phyloP scores from a whole-genome alignment of 2,329 filamentous ascomycete genomes.

The Calonectria pteridis region DNA sequence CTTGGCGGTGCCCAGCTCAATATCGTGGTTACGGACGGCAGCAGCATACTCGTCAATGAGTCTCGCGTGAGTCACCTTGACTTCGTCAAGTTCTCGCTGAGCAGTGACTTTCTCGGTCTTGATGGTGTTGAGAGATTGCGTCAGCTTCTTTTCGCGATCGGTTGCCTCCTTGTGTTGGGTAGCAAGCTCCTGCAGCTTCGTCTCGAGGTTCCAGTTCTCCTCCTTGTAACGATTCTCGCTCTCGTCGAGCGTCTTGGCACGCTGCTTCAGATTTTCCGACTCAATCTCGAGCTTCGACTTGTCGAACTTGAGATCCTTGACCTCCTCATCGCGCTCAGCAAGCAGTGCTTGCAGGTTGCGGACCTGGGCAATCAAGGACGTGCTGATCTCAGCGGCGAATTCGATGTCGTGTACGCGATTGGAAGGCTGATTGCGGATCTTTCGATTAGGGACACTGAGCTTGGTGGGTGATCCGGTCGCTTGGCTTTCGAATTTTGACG shows the following conservation, averaged over 20 bases:
- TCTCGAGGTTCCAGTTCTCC: conserved; percentile 98
- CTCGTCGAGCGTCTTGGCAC: conserved; percentile 87
- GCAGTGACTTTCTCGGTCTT: conserved; percentile 81
- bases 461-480: conserved; percentile 91
- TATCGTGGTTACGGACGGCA: conserved; percentile 85
- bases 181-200: conserved; percentile 86
- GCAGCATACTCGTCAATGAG: conserved; percentile 84
- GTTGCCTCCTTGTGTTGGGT: conserved; percentile 79
- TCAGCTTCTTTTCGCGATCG: conserved; percentile 86
- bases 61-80: conserved; percentile 83
- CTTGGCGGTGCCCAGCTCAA: conserved; percentile 86
- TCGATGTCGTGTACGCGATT: conserved; percentile 95
- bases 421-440: conserved; percentile 89
- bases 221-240: conserved; percentile 97
- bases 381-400: conserved; percentile 98
- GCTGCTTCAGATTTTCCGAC: conserved; percentile 81
- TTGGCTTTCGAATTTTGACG: conserved; percentile 85
- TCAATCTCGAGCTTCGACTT: conserved; percentile 87
- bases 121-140: conserved; percentile 76
- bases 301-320: conserved; percentile 81
- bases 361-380: conserved; percentile 92
- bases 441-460: conserved; percentile 86
- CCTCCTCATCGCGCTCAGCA: conserved; percentile 86
- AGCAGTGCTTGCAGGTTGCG: conserved; percentile 89
- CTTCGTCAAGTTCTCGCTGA: conserved; percentile 91